Evolutionary conservation across 139 green algal species (phyloP).

Genomic region (Zygnema circumcarinatum): DNA sequence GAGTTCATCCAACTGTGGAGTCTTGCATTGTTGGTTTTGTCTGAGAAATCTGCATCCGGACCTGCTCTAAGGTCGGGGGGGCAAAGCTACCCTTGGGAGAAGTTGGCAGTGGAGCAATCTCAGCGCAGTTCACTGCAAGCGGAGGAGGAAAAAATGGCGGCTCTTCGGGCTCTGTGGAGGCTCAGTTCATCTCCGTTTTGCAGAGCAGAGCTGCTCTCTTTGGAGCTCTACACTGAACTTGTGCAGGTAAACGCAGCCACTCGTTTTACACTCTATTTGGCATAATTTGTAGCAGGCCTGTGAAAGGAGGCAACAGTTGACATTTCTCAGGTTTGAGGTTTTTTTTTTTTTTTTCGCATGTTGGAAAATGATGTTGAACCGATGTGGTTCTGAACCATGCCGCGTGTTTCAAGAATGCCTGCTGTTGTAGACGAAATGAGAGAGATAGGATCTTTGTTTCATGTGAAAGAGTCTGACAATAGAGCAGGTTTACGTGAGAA

Average conservation of each 20-base stretch:
- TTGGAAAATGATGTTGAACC: no score
- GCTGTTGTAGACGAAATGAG: no score
- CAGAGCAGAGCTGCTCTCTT: not conserved
- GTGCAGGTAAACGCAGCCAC: constrained; percentile 20
- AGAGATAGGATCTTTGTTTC: no score
- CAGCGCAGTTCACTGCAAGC: not conserved
- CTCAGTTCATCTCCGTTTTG: constrained; percentile 26
- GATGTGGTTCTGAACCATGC: no score
- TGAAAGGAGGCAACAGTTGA: no score
- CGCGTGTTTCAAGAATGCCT: no score
- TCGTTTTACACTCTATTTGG: not conserved
- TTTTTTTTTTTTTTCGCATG: no score
- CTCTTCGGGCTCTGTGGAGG: constrained; percentile 24
- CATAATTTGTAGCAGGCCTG: no score
- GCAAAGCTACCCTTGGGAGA: constrained; percentile 16
- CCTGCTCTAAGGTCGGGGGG: not conserved
- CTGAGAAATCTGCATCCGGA: not conserved
- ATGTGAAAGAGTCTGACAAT: no score
- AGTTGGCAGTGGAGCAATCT: not conserved
- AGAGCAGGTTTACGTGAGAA: no score
- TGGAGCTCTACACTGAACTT: constrained; percentile 28
- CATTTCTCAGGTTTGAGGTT: no score
- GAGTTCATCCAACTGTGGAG: constrained; percentile 40
- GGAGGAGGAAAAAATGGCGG: constrained; percentile 9
- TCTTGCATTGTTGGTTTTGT: not conserved